These are phyloP conservation scores for Austroboletus festivus DNA, from an alignment of 768 basidiomycete species.

Conservation along the genomic window DNA sequence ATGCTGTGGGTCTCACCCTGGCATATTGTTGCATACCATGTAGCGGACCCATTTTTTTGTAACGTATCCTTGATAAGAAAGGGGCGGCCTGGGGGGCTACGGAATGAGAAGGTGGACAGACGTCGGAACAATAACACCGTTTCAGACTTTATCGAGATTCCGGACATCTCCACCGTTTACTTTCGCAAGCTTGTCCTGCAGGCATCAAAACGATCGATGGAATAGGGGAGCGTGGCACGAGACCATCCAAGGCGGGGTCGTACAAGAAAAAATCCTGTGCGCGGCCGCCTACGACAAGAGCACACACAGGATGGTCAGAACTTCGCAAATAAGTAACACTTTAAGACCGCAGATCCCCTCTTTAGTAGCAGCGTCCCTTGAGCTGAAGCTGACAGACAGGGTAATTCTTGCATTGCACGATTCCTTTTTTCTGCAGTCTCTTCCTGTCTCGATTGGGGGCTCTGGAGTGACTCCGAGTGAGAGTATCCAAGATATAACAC, in stretches of 20 bases:
- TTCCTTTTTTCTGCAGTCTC: not conserved
- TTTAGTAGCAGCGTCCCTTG: too few relatives aligned
- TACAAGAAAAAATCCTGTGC: constrained; percentile 1
- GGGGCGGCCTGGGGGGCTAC: not conserved
- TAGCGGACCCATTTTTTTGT: not conserved
- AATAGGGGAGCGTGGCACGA: not conserved
- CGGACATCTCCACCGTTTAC: constrained; percentile 19
- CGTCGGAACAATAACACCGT: constrained; percentile 7
- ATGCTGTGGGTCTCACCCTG: not conserved
- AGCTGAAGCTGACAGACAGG: constrained; percentile 4
- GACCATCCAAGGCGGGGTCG: not conserved
- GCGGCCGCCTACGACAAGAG: too few relatives aligned
- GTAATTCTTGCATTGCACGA: not conserved
- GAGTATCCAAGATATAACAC: not conserved
- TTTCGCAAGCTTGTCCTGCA: constrained; percentile 10
- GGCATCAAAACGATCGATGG: not conserved
- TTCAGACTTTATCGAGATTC: constrained; percentile 14
- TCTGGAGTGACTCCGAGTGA: not conserved
- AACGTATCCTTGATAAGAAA: not conserved
- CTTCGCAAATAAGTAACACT: too few relatives aligned
- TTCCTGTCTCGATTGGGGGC: not conserved
- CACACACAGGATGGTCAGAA: too few relatives aligned
- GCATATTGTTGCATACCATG: not conserved
- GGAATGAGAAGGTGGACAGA: not conserved
- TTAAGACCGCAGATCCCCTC: too few relatives aligned